Evolutionary conservation across 2,329 filamentous ascomycete species (phyloP).

Genomic region (Fusarium fujikuroi): DNA sequence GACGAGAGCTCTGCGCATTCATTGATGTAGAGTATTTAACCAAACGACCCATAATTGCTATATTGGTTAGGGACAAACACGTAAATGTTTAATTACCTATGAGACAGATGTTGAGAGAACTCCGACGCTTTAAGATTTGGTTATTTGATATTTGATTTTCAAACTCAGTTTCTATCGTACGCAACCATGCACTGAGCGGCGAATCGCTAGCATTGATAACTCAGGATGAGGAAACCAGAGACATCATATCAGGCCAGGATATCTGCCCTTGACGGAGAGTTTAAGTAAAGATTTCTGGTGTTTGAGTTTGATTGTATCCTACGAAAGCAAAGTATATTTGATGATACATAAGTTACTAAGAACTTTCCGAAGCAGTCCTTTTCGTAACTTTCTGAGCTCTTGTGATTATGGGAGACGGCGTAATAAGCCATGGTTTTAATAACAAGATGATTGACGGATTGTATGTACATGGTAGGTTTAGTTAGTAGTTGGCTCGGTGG

Average conservation of each 20-base stretch:
- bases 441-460: neutral
- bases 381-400: neutral
- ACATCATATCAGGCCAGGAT: neutral
- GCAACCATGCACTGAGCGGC: neutral
- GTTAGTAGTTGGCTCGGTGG: neutral
- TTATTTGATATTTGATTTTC: neutral
- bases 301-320: neutral
- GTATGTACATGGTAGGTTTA: too few species aligned
- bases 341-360: neutral
- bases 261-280: neutral
- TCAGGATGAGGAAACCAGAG: neutral
- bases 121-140: neutral
- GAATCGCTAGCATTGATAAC: neutral
- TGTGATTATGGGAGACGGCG: neutral
- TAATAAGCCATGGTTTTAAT: neutral
- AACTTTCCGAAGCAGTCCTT: neutral
- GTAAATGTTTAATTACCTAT: neutral
- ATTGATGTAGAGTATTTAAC: neutral
- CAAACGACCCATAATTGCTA: neutral
- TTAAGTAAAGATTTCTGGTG: neutral
- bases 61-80: neutral
- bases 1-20: neutral
- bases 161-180: neutral
- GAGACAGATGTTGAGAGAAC: neutral
- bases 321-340: neutral